These are phyloP conservation scores for Byssothecium circinans DNA, from an alignment of 2,329 filamentous ascomycete genomes.

Conservation along the genomic window DNA sequence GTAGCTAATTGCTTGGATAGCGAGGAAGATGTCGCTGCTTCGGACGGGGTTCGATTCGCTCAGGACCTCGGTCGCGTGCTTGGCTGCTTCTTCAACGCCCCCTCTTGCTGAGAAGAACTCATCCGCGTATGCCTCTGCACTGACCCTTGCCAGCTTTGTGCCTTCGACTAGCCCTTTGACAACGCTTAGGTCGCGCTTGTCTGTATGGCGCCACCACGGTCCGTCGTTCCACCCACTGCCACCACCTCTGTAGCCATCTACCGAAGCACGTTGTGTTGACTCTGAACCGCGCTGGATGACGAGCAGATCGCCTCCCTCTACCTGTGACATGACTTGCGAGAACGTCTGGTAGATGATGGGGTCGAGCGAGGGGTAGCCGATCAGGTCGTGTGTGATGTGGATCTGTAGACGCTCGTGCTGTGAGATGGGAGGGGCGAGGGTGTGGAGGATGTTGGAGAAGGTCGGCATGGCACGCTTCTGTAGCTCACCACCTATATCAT, in stretches of 20 bases:
- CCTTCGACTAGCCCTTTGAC: slow-evolving; percentile 82
- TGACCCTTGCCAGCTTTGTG: slow-evolving; percentile 86
- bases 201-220: slow-evolving; percentile 86
- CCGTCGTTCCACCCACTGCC: slow-evolving; percentile 83
- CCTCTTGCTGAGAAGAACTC: slow-evolving; percentile 82
- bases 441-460: slow-evolving; percentile 92
- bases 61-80: slow-evolving; percentile 75
- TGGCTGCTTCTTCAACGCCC: slow-evolving; percentile 77
- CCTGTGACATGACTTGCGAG: slow-evolving; percentile 96
- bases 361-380: slow-evolving; percentile 91
- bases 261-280: slow-evolving; percentile 67
- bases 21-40: slow-evolving; percentile 90
- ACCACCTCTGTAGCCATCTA: slow-evolving; percentile 60
- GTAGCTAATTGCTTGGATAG: slow-evolving; percentile 83
- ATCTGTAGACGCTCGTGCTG: slow-evolving; percentile 96
- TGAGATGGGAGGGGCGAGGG: slow-evolving; percentile 91
- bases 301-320: slow-evolving; percentile 92
- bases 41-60: slow-evolving; percentile 87
- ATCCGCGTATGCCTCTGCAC: slow-evolving; percentile 80
- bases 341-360: slow-evolving; percentile 91
- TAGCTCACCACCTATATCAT: slow-evolving; percentile 69
- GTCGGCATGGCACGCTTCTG: slow-evolving; percentile 78
- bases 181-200: slow-evolving; percentile 73
- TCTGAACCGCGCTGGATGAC: slow-evolving; percentile 94
- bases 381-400: slow-evolving; percentile 94